phyloP scores from a whole-genome alignment of 2,329 filamentous ascomycete genomes.

The Neonectria faginata region DNA sequence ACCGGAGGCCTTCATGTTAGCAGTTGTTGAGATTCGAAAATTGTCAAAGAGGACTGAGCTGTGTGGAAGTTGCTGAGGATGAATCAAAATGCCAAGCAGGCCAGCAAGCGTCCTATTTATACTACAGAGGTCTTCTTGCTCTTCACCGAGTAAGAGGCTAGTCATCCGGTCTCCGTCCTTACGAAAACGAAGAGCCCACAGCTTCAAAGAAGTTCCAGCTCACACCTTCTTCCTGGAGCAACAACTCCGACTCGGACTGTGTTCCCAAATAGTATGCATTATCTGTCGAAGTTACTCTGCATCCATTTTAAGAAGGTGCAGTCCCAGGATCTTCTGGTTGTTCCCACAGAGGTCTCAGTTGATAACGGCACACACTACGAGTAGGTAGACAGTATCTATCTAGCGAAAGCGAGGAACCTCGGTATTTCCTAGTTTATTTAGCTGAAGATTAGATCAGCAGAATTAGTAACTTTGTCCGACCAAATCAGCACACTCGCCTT shows the following conservation, averaged over 20 bases:
- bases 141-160: too few species aligned
- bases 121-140: not conserved
- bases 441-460: not conserved
- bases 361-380: not conserved
- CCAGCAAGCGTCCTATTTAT: not conserved
- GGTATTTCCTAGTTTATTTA: not conserved
- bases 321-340: not conserved
- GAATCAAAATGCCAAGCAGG: not conserved
- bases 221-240: conserved; percentile 15
- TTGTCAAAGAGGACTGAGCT: not conserved
- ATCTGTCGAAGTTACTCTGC: conserved; percentile 1
- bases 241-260: not conserved
- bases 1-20: conserved; percentile 16
- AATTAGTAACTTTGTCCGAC: too few species aligned
- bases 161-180: not conserved
- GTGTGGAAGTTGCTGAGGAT: not conserved
- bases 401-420: too few species aligned
- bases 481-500: not conserved
- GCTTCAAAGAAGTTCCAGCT: not conserved
- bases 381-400: not conserved
- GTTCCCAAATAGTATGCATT: not conserved
- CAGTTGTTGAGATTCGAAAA: not conserved
- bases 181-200: not conserved
- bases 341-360: not conserved
- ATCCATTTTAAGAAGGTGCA: conserved; percentile 23